Conservation (phyloP, 441 rosid species). For the Pelargonium citronellum region DNA sequence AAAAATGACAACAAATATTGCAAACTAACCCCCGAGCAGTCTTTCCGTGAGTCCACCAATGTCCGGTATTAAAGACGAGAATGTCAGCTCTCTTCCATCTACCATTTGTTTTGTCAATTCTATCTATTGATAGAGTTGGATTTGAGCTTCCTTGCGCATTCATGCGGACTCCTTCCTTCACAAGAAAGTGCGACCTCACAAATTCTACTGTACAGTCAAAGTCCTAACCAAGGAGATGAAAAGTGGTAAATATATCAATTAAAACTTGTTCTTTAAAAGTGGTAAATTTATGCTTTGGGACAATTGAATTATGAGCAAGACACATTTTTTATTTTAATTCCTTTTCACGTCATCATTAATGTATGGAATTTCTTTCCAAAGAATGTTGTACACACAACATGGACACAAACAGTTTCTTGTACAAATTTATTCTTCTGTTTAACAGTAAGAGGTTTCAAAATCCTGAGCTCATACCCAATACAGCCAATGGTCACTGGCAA, state of each 20-base stretch:
- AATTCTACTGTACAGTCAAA: conserved; percentile 71
- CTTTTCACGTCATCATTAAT: no score
- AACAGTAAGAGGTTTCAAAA: no score
- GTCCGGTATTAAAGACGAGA: conserved; percentile 84
- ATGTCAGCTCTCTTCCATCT: conserved; percentile 78
- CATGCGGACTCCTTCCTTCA: conserved; percentile 67
- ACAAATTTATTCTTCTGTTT: no score
- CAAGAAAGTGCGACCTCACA: conserved; percentile 94
- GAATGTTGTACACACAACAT: no score
- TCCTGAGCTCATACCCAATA: not conserved
- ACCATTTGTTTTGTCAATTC: conserved; percentile 58
- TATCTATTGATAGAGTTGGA: conserved; percentile 73
- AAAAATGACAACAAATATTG: not conserved
- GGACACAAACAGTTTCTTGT: no score
- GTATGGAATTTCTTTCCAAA: no score
- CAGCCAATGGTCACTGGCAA: no score
- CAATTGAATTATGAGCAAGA: not conserved
- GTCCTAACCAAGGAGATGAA: conserved; percentile 44
- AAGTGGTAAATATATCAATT: conserved; percentile 15
- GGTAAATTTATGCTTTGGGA: not conserved
- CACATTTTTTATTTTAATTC: no score
- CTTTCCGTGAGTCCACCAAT: conserved; percentile 98
- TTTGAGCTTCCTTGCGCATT: conserved; percentile 67
- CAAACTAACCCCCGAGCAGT: conserved; percentile 75
- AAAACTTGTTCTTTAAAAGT: no score